These are phyloP conservation scores for Monilinia polystroma DNA, from an alignment of 2,329 filamentous ascomycete genomes.

Conservation along the genomic window DNA sequence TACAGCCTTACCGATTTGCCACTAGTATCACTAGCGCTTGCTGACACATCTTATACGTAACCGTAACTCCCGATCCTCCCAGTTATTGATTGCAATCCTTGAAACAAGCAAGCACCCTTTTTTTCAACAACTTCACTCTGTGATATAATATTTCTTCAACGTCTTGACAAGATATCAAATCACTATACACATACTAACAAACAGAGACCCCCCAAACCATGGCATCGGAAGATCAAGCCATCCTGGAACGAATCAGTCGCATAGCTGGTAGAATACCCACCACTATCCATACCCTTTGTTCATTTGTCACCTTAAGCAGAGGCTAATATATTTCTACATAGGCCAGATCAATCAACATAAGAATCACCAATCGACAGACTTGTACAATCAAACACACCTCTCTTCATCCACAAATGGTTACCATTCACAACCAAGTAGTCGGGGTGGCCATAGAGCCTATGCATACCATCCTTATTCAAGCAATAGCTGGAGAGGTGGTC, in stretches of 20 bases:
- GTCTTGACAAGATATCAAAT: neutral
- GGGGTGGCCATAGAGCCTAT: slow-evolving; percentile 28
- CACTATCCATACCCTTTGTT: slow-evolving; percentile 49
- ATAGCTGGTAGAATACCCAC: slow-evolving; percentile 50
- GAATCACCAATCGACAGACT: slow-evolving; percentile 52
- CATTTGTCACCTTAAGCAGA: slow-evolving; percentile 18
- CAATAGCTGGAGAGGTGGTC: slow-evolving; percentile 34
- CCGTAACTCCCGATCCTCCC: neutral
- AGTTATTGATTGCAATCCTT: neutral
- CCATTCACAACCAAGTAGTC: slow-evolving; percentile 23
- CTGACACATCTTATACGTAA: slow-evolving; percentile 12
- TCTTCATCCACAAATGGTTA: slow-evolving; percentile 25
- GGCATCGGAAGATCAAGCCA: slow-evolving; percentile 55
- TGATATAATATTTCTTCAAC: neutral
- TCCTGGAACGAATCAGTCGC: slow-evolving; percentile 55
- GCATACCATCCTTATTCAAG: slow-evolving; percentile 32
- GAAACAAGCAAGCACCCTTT: neutral
- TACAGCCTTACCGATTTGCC: slow-evolving; percentile 13
- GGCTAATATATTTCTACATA: slow-evolving; percentile 40
- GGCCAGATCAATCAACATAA: slow-evolving; percentile 81
- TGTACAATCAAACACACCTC: slow-evolving; percentile 27
- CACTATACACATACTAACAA: slow-evolving; percentile 28
- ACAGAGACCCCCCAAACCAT: slow-evolving; percentile 34
- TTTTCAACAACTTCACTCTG: neutral
- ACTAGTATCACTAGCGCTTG: slow-evolving; percentile 5